phyloP scores from a whole-genome alignment of 2,329 filamentous ascomycete species.

The Sporothrix protearum region DNA sequence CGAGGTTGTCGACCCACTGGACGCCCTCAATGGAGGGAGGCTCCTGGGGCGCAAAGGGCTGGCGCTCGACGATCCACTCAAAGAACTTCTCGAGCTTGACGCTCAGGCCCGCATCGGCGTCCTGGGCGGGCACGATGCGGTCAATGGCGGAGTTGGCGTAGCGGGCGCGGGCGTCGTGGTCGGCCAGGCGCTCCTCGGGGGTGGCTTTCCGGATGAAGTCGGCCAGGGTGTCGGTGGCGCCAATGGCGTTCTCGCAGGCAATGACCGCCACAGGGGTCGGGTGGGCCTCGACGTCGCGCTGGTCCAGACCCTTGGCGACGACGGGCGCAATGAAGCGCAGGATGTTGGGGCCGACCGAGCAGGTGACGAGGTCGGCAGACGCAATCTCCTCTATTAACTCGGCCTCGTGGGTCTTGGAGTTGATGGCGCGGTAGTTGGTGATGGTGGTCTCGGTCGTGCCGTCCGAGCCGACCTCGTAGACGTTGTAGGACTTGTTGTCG shows the following conservation, averaged over 20 bases:
- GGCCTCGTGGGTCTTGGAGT: constrained; percentile 80
- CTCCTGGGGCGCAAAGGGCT: constrained; percentile 70
- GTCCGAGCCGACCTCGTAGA: constrained; percentile 86
- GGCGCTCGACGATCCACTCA: constrained; percentile 94
- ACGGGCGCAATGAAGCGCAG: constrained; percentile 94
- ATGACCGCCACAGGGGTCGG: constrained; percentile 79
- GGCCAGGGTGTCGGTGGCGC: constrained; percentile 84
- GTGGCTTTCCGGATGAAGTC: constrained; percentile 78
- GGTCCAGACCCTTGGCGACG: constrained; percentile 89
- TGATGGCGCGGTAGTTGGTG: constrained; percentile 94
- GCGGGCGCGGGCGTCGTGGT: constrained; percentile 70
- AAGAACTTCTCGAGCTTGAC: constrained; percentile 98
- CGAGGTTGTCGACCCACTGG: constrained; percentile 87
- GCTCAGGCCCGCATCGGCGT: constrained; percentile 72
- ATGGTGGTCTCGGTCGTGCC: constrained; percentile 79
- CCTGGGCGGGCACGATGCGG: constrained; percentile 92
- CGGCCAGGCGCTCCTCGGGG: constrained; percentile 60
- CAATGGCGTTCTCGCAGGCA: constrained; percentile 97
- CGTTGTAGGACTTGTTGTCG: constrained; percentile 71
- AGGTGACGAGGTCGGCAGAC: constrained; percentile 87
- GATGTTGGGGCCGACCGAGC: constrained; percentile 93
- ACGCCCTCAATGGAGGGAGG: constrained; percentile 79
- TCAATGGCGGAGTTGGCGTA: constrained; percentile 99
- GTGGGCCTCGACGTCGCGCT: constrained; percentile 55
- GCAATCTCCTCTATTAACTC: constrained; percentile 82